Percentiles rank a stretch among this genome's conserved stretches.
Evolutionary conservation across 2,329 filamentous ascomycete species (phyloP).

Genomic region (Zasmidium angulare): DNA sequence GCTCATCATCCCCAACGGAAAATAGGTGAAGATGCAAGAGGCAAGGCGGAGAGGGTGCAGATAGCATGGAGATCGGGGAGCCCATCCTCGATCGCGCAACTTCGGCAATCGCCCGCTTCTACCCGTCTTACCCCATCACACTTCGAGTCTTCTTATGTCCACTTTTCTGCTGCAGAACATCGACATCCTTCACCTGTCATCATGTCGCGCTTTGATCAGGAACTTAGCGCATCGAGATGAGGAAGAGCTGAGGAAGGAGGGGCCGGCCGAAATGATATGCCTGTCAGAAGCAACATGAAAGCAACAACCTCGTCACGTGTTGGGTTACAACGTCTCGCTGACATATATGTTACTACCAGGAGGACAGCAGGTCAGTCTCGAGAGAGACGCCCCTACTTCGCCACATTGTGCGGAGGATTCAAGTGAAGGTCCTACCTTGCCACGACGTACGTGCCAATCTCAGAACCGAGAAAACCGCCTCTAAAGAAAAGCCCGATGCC

Average conservation of each 20-base stretch:
- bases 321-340: neutral
- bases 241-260: neutral
- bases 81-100: neutral
- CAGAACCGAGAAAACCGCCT: neutral
- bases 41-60: neutral
- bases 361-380: neutral
- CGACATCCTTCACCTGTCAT: neutral
- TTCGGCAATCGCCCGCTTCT: neutral
- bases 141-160: no score
- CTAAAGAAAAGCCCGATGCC: no score
- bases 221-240: neutral
- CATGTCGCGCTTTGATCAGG: no score
- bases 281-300: neutral
- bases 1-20: neutral
- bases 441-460: neutral
- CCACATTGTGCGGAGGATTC: neutral
- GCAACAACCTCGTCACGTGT: neutral
- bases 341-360: neutral
- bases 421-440: neutral
- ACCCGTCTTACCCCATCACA: neutral
- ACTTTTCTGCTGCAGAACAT: neutral
- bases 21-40: neutral
- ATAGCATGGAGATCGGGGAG: neutral
- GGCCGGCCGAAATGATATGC: neutral
- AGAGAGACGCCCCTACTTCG: neutral